phyloP scores from a whole-genome alignment of 1,284 basidiomycete species.

The Ganoderma resinaceum region DNA sequence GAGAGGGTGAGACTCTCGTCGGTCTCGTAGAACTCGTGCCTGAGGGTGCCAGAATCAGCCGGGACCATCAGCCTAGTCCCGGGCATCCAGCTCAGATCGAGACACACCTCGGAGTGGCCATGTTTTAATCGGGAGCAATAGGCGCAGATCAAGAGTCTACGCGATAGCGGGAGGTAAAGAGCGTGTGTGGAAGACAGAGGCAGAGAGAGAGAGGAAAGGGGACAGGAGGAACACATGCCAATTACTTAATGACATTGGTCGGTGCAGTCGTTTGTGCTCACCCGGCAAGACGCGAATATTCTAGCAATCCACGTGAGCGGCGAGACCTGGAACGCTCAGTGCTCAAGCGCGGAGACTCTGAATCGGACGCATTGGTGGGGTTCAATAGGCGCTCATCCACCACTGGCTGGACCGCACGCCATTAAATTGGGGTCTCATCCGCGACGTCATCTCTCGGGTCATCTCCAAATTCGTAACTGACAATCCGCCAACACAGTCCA shows the following conservation, averaged over 20 bases:
- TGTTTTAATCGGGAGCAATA: neutral
- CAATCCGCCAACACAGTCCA: conserved; percentile 5
- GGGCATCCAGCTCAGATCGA: neutral
- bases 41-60: conserved; percentile 39
- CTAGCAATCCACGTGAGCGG: conserved; percentile 32
- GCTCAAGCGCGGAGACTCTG: conserved; percentile 19
- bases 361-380: neutral
- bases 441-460: conserved; percentile 21
- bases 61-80: neutral
- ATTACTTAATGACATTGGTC: conserved; percentile 6
- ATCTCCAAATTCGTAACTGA: conserved; percentile 3
- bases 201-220: neutral
- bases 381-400: neutral
- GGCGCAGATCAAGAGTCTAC: neutral
- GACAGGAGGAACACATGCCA: conserved; percentile 3
- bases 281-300: conserved; percentile 26
- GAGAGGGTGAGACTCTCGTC: conserved; percentile 78
- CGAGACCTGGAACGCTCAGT: conserved; percentile 13
- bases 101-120: conserved; percentile 25
- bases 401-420: neutral
- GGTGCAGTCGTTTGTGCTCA: conserved; percentile 3
- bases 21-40: conserved; percentile 91
- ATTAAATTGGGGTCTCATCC: conserved; percentile 8
- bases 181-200: neutral
- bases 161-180: neutral